These are phyloP conservation scores for Hypericum perforatum DNA, from an alignment of 345 rosid species.

Conservation along the genomic window DNA sequence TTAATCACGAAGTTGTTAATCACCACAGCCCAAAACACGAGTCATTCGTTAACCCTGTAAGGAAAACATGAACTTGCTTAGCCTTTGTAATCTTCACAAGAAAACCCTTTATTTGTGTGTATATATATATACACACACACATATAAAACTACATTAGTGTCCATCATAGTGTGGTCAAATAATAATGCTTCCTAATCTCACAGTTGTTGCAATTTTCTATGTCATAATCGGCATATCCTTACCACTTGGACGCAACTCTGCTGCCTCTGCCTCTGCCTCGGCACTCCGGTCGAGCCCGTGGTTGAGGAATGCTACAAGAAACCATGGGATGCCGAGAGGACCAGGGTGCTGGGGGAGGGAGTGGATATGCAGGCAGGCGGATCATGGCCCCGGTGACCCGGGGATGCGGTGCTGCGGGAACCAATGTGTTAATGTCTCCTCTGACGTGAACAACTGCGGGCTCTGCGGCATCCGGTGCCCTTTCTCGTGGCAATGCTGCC, in stretches of 20 bases:
- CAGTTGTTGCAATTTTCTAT: neutral
- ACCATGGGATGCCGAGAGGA: slow-evolving; percentile 4
- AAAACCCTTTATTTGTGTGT: neutral
- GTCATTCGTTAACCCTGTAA: slow-evolving; percentile 7
- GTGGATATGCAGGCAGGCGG: slow-evolving; percentile 32
- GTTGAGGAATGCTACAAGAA: slow-evolving; percentile 19
- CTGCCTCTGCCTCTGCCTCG: no score
- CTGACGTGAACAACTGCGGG: slow-evolving; percentile 56
- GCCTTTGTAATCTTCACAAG: neutral
- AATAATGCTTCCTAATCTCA: slow-evolving; percentile 12
- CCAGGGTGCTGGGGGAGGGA: slow-evolving; percentile 32
- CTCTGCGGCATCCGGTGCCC: slow-evolving; percentile 60
- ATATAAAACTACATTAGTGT: neutral
- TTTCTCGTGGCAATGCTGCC: slow-evolving; percentile 51
- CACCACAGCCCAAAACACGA: slow-evolving; percentile 19
- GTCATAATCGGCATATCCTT: neutral
- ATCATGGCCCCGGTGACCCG: slow-evolving; percentile 7
- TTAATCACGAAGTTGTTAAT: slow-evolving; percentile 10
- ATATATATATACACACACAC: neutral
- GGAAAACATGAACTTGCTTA: slow-evolving; percentile 30
- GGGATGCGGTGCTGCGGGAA: slow-evolving; percentile 66
- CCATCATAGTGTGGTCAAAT: neutral
- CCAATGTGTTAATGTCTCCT: slow-evolving; percentile 50
- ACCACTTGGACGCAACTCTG: no score
- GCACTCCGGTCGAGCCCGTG: slow-evolving; percentile 20